Evolutionary conservation across 2,329 filamentous ascomycete genomes (phyloP).

Genomic region (Verticillium tricorpus): DNA sequence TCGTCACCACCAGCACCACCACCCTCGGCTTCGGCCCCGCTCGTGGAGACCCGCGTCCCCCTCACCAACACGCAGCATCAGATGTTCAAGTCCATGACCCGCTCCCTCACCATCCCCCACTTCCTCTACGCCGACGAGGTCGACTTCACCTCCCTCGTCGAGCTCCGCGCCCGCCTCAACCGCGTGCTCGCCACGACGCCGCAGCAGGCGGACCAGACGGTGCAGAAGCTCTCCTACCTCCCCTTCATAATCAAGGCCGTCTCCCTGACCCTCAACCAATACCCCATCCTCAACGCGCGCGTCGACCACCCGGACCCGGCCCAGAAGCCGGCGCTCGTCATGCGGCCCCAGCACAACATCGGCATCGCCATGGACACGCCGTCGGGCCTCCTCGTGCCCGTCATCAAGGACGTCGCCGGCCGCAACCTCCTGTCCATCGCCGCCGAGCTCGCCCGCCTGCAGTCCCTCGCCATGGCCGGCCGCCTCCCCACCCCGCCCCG

Average conservation of each 20-base stretch:
- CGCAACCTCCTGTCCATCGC: slow-evolving; percentile 77
- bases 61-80: slow-evolving; percentile 78
- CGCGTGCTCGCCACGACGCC: slow-evolving; percentile 43
- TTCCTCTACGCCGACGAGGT: slow-evolving; percentile 93
- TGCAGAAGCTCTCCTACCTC: slow-evolving; percentile 77
- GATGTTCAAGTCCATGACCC: slow-evolving; percentile 98
- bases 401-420: slow-evolving; percentile 76
- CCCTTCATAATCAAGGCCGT: slow-evolving; percentile 96
- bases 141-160: slow-evolving; percentile 70
- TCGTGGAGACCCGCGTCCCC: slow-evolving; percentile 59
- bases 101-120: slow-evolving; percentile 84
- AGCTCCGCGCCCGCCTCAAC: slow-evolving; percentile 73
- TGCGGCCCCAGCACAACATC: slow-evolving; percentile 87
- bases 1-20: slow-evolving; percentile 8
- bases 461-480: slow-evolving; percentile 66
- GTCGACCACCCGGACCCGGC: slow-evolving; percentile 51
- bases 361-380: slow-evolving; percentile 95
- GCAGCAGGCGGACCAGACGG: slow-evolving; percentile 38
- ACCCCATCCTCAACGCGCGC: slow-evolving; percentile 82
- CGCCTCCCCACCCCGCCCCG: slow-evolving; percentile 67
- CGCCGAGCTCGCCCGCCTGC: slow-evolving; percentile 68
- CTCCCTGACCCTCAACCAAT: slow-evolving; percentile 75
- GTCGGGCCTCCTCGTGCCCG: slow-evolving; percentile 81
- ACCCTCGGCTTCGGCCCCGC: slow-evolving; percentile 20
- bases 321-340: slow-evolving; percentile 68